phyloP scores from a whole-genome alignment of 1,284 basidiomycete genomes.

The Gymnopus androsaceus region DNA sequence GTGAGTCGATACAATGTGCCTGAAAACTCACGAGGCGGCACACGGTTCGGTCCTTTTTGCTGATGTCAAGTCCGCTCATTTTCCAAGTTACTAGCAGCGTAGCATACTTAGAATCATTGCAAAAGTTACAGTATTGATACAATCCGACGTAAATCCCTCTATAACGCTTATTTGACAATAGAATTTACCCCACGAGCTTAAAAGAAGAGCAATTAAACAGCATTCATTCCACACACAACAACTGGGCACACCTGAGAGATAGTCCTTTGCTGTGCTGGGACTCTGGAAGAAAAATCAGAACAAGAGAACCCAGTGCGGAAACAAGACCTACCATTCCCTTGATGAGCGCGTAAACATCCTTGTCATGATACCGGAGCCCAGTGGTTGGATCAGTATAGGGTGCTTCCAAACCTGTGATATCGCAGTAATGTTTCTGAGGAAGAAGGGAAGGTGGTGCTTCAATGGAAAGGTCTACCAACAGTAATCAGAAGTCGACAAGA shows the following conservation, averaged over 20 bases:
- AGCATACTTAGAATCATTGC: too few relatives aligned
- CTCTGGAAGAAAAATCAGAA: conserved; percentile 31
- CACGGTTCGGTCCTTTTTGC: too few relatives aligned
- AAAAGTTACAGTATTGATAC: too few relatives aligned
- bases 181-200: conserved; percentile 50
- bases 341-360: conserved; percentile 82
- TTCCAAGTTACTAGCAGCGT: too few relatives aligned
- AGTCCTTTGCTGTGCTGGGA: conserved; percentile 51
- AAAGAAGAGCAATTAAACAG: conserved; percentile 1
- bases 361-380: conserved; percentile 81
- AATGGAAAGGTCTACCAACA: conserved; percentile 67
- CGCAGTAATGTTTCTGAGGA: conserved; percentile 80
- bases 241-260: conserved; percentile 44
- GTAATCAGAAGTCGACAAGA: not conserved
- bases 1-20: too few relatives aligned
- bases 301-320: not conserved
- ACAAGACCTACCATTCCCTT: conserved; percentile 65
- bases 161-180: conserved; percentile 49
- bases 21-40: too few relatives aligned
- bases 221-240: not conserved
- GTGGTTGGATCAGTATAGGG: conserved; percentile 75
- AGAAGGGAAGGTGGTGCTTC: conserved; percentile 84
- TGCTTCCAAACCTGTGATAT: conserved; percentile 85
- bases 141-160: too few relatives aligned
- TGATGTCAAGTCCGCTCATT: too few relatives aligned